A percentile compares a stretch with the other conserved stretches of the same genome.
Conservation (phyloP, 1,284 basidiomycete genomes). For the Sporisorium iseilematis-ciliati region DNA sequence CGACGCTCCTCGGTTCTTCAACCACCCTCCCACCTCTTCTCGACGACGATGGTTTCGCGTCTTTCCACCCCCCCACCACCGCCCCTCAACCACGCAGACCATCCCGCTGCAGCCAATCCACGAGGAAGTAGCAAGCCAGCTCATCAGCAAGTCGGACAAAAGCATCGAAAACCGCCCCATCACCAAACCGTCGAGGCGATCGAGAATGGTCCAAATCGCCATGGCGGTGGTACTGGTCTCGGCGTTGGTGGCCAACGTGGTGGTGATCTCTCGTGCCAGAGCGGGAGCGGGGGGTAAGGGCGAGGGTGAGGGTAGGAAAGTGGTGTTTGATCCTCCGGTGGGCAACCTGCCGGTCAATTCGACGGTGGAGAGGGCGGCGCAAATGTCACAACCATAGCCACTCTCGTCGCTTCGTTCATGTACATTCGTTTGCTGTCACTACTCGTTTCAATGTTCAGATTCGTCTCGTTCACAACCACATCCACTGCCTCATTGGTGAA, state of each 20-base stretch:
- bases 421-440: not conserved
- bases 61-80: not conserved
- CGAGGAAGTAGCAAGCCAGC: constrained; percentile 8
- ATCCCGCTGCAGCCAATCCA: not conserved
- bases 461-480: not conserved
- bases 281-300: not conserved
- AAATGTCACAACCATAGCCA: constrained; percentile 18
- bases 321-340: not conserved
- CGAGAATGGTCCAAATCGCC: not conserved
- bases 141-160: constrained; percentile 7
- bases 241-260: constrained; percentile 23
- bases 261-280: constrained; percentile 14
- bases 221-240: constrained; percentile 7
- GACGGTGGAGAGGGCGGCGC: constrained; percentile 21
- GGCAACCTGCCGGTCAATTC: not conserved
- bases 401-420: not conserved
- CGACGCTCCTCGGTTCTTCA: constrained; percentile 24
- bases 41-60: constrained; percentile 1
- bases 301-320: not conserved
- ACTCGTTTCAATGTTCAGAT: not conserved
- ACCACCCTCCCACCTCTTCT: not conserved
- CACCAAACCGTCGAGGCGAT: too few relatives aligned
- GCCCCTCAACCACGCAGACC: not conserved
- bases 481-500: not conserved
- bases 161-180: constrained; percentile 36